Evolutionary conservation across 2,329 filamentous ascomycete species (phyloP), one percentile per base, ranked within the genome.

Genomic region (Leptographium galeiforme): DNA sequence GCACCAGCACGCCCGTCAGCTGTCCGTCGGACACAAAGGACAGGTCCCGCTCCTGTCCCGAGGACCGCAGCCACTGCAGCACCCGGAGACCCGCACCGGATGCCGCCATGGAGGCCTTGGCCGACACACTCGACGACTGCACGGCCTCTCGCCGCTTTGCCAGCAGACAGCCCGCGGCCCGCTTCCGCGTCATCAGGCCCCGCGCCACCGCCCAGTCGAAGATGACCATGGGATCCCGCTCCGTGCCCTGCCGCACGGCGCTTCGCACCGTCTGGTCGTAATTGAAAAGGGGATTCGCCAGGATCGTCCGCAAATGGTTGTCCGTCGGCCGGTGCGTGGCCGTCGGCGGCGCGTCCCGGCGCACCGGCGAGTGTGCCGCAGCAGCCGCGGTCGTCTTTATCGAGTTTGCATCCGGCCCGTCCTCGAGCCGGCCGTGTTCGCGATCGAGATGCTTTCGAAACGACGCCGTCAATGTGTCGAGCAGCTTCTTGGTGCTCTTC

Each of bases 361-460:
- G n/a, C 40, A 7, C n/a, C 40, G 14, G 8, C 40, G n/a, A 10
- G n/a, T 18, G 14, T 11, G 10, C 13, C 10, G 13, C 2, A 7
- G 13, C 16, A 6, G 39, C 4, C 2, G 25, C 25, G 3, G 25
- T 5, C 25, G 25, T 6, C 32, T 13, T 8, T n/a, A 25, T 44
- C n/a, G 48, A 25, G 14, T 19, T 44, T 0, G 39, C 44, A n/a
- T 50, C 56, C 11, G 57, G 57, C 10, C 69, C 62, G 14, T 66
- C 63, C 16, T 64, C 57, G 34, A 68, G 61, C 61, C 67, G 72
- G 56, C 77, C 77, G 60, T 81, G 75, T 61, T 81, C 77, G 45
- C 67, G 70, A 59, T 81, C 77, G n/a, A 82, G 73, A 34, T 79
- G 74, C 53, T 71, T 71, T 51, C 78, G 72, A 61, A 82, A 82